Percentiles rank a stretch among this genome's conserved stretches.
Evolutionary conservation across 2,329 filamentous ascomycete species (phyloP).

Genomic region (Fusarium newnesense): DNA sequence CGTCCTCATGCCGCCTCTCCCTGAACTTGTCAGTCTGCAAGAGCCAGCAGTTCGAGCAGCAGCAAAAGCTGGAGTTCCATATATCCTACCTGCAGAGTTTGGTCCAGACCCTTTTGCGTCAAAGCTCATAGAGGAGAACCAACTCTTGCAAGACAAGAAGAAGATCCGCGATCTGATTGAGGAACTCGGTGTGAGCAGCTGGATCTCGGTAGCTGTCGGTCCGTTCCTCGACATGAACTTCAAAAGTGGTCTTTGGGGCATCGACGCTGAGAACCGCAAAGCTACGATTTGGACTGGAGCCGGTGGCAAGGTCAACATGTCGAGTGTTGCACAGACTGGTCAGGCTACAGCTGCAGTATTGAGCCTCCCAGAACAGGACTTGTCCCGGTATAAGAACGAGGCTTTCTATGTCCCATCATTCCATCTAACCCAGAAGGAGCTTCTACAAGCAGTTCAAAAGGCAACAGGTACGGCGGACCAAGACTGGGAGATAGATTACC

Average conservation of each 20-base stretch:
- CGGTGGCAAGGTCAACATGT: not conserved
- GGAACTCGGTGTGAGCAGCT: conserved; percentile 21
- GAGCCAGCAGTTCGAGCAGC: conserved; percentile 23
- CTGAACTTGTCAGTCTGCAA: conserved; percentile 17
- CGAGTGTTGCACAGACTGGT: not conserved
- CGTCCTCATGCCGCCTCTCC: conserved; percentile 17
- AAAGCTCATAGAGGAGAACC: conserved; percentile 9
- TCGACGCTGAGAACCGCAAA: conserved; percentile 7
- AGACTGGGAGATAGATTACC: conserved; percentile 12
- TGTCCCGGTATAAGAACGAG: conserved; percentile 11
- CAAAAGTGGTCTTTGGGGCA: conserved; percentile 13
- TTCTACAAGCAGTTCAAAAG: conserved; percentile 14
- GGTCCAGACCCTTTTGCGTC: conserved; percentile 19
- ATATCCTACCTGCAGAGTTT: conserved; percentile 16
- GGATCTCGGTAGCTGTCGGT: conserved; percentile 20
- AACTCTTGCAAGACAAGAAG: conserved; percentile 19
- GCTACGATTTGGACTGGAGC: conserved; percentile 4
- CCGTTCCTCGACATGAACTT: conserved; percentile 14
- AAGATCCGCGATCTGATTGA: conserved; percentile 12
- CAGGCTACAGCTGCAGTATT: conserved; percentile 11
- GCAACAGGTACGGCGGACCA: not conserved
- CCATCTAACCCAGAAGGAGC: conserved; percentile 6
- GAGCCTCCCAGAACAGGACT: not conserved
- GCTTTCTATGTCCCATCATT: conserved; percentile 13
- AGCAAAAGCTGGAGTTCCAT: not conserved